Base-by-base conservation (phyloP, 2,329 filamentous ascomycete species). In the Exophiala sideris region DNA sequence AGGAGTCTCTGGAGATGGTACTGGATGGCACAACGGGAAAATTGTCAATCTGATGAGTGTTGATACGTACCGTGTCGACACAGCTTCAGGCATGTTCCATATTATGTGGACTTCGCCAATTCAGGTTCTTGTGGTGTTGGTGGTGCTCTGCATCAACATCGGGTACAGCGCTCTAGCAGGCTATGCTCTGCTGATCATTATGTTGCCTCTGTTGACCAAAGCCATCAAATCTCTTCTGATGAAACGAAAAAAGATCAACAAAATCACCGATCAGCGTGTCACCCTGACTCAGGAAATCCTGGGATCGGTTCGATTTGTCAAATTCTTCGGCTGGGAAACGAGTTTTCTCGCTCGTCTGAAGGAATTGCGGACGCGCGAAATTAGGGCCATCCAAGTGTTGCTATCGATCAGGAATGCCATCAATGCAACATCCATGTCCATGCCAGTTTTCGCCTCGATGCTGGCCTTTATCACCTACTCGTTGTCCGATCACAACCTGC, bases 381-480 rank as follows among this genome's bases (percentile, higher is more conserved):
- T 97, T 57, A 75, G 79, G 52, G 83, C 87, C n/a, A 91, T 97
- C 54, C 91, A 96, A 68, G 75, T 90, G 11, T 74, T 97, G 42
- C 75, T 97, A 24, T 83, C 88, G 1, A 89, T 95, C 61, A 83
- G 91, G 63, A 95, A 95, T 68, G 89, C 79, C 39, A 90, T 96
- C 73, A 87, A 91, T 70, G 87, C 89, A 10, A 78, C 94, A 46
- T 88, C 88, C 65, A 83, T 95, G 80, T 72, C 89, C 1, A 80
- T 96, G 66, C 92, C 94, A 5, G 88, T 95, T 49, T 96, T 97
- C 64, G 91, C 92, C 0, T 95, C 91, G 1, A 96, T 97, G 90
- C 71, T 97, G 38, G 84, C 92, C 0, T 97, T 97, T 70, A 92
- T 97, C 71, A 92, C 89, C 0, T 85, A 80, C 62, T 79, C 79